These are phyloP conservation scores for Pseudoturritis turrita DNA, from an alignment of 345 rosid genomes.

Conservation along the genomic window DNA sequence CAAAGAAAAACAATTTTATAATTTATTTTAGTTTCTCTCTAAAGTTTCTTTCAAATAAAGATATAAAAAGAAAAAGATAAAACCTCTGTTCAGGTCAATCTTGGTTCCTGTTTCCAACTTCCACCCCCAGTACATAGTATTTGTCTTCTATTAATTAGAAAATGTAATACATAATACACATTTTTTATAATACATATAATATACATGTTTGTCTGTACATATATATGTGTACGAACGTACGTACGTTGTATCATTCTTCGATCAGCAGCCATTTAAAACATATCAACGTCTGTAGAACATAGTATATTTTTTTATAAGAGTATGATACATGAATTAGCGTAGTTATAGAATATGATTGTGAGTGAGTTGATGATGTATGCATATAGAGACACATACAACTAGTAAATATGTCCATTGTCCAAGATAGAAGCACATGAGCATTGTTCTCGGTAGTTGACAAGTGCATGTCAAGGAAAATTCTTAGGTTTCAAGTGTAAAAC, in stretches of 20 bases:
- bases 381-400: neutral
- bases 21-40: neutral
- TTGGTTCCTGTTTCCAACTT: neutral
- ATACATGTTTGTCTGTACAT: slow-evolving; percentile 1
- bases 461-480: slow-evolving; percentile 5
- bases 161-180: neutral
- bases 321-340: neutral
- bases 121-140: neutral
- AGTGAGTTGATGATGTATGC: neutral
- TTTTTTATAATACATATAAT: neutral
- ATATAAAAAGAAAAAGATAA: neutral
- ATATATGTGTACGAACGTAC: slow-evolving; percentile 1
- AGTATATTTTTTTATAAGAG: neutral
- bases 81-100: neutral
- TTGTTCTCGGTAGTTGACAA: neutral
- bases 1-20: no score
- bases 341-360: neutral
- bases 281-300: neutral
- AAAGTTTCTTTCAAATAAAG: neutral
- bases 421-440: slow-evolving; percentile 7
- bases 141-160: neutral
- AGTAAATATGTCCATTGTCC: neutral
- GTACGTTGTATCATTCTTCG: slow-evolving; percentile 1
- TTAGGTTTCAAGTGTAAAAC: neutral
- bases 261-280: neutral